Conservation (phyloP, 768 basidiomycete genomes). For the Dictyophora rubrovolvata region DNA sequence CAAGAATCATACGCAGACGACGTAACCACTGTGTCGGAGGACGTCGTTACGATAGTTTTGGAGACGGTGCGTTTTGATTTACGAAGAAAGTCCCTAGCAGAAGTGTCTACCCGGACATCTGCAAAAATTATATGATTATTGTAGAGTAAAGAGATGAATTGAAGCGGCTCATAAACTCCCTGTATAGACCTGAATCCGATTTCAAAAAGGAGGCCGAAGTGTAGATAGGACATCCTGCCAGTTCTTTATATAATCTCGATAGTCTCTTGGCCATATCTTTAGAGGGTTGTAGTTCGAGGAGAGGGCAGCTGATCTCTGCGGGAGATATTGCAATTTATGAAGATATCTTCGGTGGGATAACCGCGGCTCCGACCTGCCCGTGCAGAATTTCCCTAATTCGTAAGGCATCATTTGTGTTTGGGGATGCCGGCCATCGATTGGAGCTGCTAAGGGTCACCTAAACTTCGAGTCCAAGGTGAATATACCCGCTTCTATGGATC, state of each 20-base stretch:
- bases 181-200: slow-evolving; percentile 15
- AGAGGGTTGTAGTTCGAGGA: no score
- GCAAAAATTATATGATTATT: background rate
- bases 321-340: no score
- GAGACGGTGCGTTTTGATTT: slow-evolving; percentile 37
- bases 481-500: no score
- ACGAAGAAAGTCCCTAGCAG: slow-evolving; percentile 38
- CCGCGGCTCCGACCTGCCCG: no score
- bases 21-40: slow-evolving; percentile 13
- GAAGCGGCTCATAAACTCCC: background rate
- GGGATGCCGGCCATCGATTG: no score
- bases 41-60: slow-evolving; percentile 27
- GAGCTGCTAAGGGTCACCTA: no score
- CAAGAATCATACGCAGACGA: slow-evolving; percentile 26
- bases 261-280: slow-evolving; percentile 1
- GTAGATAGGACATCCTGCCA: slow-evolving; percentile 32
- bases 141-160: no score
- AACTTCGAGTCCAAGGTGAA: no score
- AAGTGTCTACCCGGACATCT: slow-evolving; percentile 32
- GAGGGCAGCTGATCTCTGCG: no score
- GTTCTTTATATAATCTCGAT: slow-evolving; percentile 23
- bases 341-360: no score
- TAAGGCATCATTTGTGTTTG: no score
- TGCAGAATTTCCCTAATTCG: no score
- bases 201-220: slow-evolving; percentile 25